Base-by-base conservation (phyloP, 495 filamentous ascomycete genomes). In the Amphirosellinia nigrospora region DNA sequence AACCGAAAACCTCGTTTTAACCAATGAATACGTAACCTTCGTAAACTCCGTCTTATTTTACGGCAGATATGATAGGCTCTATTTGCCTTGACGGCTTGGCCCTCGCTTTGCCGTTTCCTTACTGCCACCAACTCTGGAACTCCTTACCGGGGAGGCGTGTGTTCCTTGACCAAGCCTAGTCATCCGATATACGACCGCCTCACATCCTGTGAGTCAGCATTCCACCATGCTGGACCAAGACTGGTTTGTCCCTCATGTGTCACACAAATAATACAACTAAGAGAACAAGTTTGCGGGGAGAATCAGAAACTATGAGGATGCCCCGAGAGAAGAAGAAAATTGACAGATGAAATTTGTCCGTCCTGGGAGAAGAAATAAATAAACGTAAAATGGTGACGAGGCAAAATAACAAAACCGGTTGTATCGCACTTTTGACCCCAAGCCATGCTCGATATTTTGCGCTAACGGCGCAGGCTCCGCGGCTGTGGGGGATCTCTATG, bases 1-100 rank as follows among this genome's bases (percentile, higher is more conserved):
- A 43, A 45, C 52, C 2, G 66, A 69, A 52, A 62, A 69, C 55
- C 66, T 59, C 67, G n/a, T 63, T 45, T 69, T 38, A 72, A 75
- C 75, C 73, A 75, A 75, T 76, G 72, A 62, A 69, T 61, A 61
- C 55, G 72, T 78, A 70, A 78, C 73, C 68, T 75, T 78, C 75
- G 75, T 78, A 71, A 77, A 70, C 62, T 73, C 68, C 72, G 70
- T 66, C 63, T 75, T 68, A 50, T 69, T 53, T 69, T 69, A 70
- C 67, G 48, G 58, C 39, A 32, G 34, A 55, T 45, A 69, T 45
- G 68, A 63, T 15, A 53, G 30, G n/a, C 41, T 62, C 39, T 38
- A 26, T 41, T 34, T 46, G 32, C 45, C 67, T 23, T 34, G 36
- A 48, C 45, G 23, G 46, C 67, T 55, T 55, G 32, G 43, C 55